Conservation (phyloP, 2,329 filamentous ascomycete species). For the Sphaerostilbella broomeana region DNA sequence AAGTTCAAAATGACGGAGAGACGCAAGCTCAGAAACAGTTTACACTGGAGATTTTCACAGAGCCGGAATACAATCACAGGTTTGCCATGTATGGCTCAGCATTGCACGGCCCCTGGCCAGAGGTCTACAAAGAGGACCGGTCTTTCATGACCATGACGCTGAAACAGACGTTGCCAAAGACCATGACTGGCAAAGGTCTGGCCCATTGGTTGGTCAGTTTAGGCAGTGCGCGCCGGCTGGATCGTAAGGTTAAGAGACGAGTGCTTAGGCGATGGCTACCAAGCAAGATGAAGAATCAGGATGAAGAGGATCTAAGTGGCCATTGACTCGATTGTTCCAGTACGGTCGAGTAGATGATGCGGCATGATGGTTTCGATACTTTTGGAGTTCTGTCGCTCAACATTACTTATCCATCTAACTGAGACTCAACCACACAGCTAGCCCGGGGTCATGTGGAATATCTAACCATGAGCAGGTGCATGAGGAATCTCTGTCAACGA, state of each 20-base stretch:
- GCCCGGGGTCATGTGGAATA: too few relatives aligned
- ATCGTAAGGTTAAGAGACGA: conserved; percentile 15
- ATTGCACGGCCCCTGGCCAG: conserved; percentile 38
- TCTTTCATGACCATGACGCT: conserved; percentile 34
- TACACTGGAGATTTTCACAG: conserved; percentile 35
- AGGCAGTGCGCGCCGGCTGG: conserved; percentile 10
- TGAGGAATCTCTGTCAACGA: too few relatives aligned
- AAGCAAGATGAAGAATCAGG: conserved; percentile 18
- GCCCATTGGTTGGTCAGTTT: conserved; percentile 36
- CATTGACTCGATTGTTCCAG: not conserved
- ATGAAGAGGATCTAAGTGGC: not conserved
- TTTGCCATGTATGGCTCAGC: conserved; percentile 29
- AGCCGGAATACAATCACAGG: conserved; percentile 34
- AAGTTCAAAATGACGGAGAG: conserved; percentile 1
- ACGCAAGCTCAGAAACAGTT: conserved; percentile 29
- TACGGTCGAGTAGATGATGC: conserved; percentile 1
- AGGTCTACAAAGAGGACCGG: conserved; percentile 23
- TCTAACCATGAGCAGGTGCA: too few relatives aligned
- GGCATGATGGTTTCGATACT: conserved; percentile 4
- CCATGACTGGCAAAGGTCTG: conserved; percentile 33
- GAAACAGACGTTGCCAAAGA: conserved; percentile 32
- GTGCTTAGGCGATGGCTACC: conserved; percentile 20
- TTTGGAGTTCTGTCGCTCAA: too few relatives aligned
- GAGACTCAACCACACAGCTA: too few relatives aligned
- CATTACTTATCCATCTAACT: too few relatives aligned